phyloP scores from a whole-genome alignment of 108 stramenopile genomes.

The Nannochloropsis salina region DNA sequence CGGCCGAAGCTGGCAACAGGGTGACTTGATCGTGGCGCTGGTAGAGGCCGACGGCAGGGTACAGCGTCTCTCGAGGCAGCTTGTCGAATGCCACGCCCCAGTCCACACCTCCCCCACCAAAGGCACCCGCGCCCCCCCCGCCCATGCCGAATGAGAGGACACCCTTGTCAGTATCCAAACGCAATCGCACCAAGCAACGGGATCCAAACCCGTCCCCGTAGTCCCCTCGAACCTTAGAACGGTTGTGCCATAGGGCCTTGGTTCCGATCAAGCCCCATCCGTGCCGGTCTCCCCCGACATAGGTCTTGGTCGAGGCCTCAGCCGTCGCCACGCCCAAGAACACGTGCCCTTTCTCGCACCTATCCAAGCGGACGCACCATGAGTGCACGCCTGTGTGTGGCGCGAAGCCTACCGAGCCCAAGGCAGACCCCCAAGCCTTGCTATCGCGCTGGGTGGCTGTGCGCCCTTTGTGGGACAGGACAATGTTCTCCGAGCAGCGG shows the following conservation, averaged over 20 bases:
- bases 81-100: conserved; percentile 39
- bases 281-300: conserved; percentile 54
- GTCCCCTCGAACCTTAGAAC: conserved; percentile 28
- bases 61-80: conserved; percentile 25
- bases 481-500: neutral
- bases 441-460: neutral
- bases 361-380: conserved; percentile 50
- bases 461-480: neutral
- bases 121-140: neutral
- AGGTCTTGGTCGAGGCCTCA: conserved; percentile 45
- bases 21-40: conserved; percentile 32
- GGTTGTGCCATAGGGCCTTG: conserved; percentile 32
- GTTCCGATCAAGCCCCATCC: conserved; percentile 49
- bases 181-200: conserved; percentile 12
- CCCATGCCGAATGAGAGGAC: conserved; percentile 25
- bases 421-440: conserved; percentile 43
- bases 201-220: conserved; percentile 31
- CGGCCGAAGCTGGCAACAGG: neutral
- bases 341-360: conserved; percentile 56
- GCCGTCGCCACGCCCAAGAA: conserved; percentile 54
- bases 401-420: conserved; percentile 40
- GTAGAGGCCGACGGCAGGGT: conserved; percentile 30
- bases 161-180: conserved; percentile 24
- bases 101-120: neutral
- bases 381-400: conserved; percentile 42